phyloP scores from a whole-genome alignment of 1,139 yeast species.

The Candida freyschussii region DNA sequence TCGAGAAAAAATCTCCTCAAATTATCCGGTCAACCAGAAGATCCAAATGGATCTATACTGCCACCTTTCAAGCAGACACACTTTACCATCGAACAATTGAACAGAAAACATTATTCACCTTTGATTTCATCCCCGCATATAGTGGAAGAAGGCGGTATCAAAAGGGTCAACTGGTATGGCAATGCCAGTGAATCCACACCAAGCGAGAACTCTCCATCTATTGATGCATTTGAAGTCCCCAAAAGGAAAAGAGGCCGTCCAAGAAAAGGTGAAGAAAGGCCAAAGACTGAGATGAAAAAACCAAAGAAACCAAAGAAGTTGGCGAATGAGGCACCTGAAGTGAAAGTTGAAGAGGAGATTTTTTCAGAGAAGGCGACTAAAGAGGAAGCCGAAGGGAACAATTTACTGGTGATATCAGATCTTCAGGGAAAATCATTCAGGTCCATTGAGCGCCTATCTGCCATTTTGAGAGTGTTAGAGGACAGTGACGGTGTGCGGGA shows the following conservation, averaged over 20 bases:
- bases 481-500: constrained; percentile 31
- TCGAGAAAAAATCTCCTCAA: constrained; percentile 38
- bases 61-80: constrained; percentile 24
- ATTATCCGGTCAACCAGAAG: constrained; percentile 25
- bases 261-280: constrained; percentile 20
- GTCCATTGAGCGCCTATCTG: constrained; percentile 29
- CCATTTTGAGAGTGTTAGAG: constrained; percentile 27
- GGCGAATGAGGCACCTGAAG: constrained; percentile 1
- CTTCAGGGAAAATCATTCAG: constrained; percentile 28
- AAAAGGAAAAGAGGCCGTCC: constrained; percentile 23
- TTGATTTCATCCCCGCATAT: constrained; percentile 25
- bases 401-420: constrained; percentile 14
- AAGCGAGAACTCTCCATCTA: constrained; percentile 1
- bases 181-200: not conserved
- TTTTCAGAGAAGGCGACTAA: not conserved
- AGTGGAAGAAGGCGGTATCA: constrained; percentile 17
- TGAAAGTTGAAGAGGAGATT: not conserved
- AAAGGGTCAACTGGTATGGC: constrained; percentile 19
- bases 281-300: constrained; percentile 10
- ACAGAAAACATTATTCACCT: constrained; percentile 19
- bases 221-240: constrained; percentile 1
- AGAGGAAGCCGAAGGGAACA: not conserved
- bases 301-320: constrained; percentile 5
- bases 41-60: constrained; percentile 24
- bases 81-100: constrained; percentile 12